Evolutionary conservation across 495 filamentous ascomycete species (phyloP).

Genomic region (Daldinia loculata): DNA sequence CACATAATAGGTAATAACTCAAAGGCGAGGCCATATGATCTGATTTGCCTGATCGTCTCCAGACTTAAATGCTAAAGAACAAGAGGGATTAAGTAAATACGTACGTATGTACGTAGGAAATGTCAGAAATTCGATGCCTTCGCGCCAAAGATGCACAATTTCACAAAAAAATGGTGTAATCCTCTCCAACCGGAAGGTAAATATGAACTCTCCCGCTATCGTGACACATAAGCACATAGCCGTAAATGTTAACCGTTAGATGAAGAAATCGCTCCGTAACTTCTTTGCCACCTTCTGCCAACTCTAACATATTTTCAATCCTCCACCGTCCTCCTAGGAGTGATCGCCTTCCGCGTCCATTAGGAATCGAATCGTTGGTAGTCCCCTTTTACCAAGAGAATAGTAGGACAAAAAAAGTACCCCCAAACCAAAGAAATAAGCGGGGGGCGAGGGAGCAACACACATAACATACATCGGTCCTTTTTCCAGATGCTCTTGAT

Average conservation of each 20-base stretch:
- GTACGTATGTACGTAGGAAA: background rate
- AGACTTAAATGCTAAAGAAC: conserved; percentile 4
- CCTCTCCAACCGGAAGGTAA: conserved; percentile 34
- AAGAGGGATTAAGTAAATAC: conserved; percentile 14
- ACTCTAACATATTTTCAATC: conserved; percentile 4
- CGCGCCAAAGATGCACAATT: conserved; percentile 43
- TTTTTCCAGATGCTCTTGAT: conserved; percentile 21
- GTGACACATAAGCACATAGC: conserved; percentile 45
- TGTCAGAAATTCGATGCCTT: conserved; percentile 33
- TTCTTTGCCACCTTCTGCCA: conserved; percentile 26
- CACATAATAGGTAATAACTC: background rate
- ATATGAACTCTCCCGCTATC: conserved; percentile 41
- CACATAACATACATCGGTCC: conserved; percentile 21
- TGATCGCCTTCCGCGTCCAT: conserved; percentile 16
- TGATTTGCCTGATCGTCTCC: conserved; percentile 10
- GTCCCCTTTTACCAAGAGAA: conserved; percentile 12
- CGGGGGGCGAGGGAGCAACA: conserved; percentile 13
- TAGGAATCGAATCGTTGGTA: conserved; percentile 14
- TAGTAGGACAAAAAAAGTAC: conserved; percentile 21
- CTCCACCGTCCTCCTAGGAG: conserved; percentile 10
- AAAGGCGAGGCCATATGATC: conserved; percentile 8
- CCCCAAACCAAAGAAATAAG: conserved; percentile 15
- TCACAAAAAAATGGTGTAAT: conserved; percentile 40
- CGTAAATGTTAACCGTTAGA: conserved; percentile 36
- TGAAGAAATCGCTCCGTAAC: conserved; percentile 27